Evolutionary conservation across 2,329 filamentous ascomycete genomes (phyloP).

Genomic region (Myriosclerotinia scirpicola): DNA sequence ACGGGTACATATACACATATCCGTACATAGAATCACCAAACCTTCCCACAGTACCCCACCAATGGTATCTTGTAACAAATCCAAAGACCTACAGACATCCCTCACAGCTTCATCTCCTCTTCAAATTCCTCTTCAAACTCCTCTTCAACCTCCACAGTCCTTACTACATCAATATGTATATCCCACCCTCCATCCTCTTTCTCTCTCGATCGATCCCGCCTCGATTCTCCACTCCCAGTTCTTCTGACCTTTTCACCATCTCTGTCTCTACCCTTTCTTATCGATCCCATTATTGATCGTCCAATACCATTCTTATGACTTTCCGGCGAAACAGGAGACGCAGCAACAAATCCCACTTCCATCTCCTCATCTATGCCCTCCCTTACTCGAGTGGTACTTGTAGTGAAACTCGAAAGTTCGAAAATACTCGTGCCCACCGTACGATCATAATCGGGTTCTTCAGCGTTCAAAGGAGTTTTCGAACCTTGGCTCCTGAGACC

Average conservation of each 20-base stretch:
- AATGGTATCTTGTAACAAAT: neutral
- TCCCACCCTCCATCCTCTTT: neutral
- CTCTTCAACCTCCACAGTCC: slow-evolving; percentile 3
- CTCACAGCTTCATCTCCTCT: neutral
- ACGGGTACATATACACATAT: neutral
- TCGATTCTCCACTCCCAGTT: neutral
- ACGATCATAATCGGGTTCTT: neutral
- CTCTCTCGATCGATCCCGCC: neutral
- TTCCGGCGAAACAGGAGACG: neutral
- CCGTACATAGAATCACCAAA: neutral
- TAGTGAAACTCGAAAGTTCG: neutral
- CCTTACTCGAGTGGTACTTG: neutral
- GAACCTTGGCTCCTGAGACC: neutral
- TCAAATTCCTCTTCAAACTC: neutral
- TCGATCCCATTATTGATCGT: neutral
- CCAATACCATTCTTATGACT: neutral
- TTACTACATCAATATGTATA: slow-evolving; percentile 10
- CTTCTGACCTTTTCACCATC: neutral
- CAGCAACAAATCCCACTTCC: neutral
- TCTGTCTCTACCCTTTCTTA: neutral
- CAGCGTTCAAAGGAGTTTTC: neutral
- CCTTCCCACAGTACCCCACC: neutral
- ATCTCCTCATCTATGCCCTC: neutral
- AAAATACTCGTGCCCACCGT: slow-evolving; percentile 1
- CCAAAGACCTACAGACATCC: neutral